phyloP scores from a whole-genome alignment of 768 basidiomycete species.

The Pleurotus cornucopiae region DNA sequence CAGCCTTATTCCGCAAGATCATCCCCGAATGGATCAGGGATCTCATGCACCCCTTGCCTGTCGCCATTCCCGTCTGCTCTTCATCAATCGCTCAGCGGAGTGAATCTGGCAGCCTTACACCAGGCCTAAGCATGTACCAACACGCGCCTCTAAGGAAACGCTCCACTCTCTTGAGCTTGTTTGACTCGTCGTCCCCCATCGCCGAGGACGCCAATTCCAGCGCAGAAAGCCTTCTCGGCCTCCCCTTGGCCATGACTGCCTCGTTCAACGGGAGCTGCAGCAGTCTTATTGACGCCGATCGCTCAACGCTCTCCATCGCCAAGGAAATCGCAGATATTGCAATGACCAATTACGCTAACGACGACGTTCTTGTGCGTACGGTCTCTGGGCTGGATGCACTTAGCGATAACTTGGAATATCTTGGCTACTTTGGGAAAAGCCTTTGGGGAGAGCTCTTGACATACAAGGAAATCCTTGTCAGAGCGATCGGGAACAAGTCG shows the following conservation, averaged over 20 bases:
- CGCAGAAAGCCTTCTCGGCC: slow-evolving; percentile 9
- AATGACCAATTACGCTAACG: slow-evolving; percentile 5
- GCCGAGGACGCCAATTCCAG: slow-evolving; percentile 9
- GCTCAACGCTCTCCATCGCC: slow-evolving; percentile 19
- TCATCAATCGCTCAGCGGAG: neutral
- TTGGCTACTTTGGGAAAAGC: slow-evolving; percentile 27
- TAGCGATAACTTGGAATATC: slow-evolving; percentile 26
- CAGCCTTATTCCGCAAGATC: slow-evolving; percentile 28
- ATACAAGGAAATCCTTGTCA: slow-evolving; percentile 20
- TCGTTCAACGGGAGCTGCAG: slow-evolving; percentile 6
- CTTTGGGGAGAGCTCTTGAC: slow-evolving; percentile 30
- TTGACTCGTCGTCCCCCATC: neutral
- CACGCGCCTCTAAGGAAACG: neutral
- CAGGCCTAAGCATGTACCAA: neutral
- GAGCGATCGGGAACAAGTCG: slow-evolving; percentile 17
- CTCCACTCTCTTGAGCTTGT: neutral
- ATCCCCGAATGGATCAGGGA: slow-evolving; percentile 35
- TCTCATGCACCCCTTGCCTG: slow-evolving; percentile 28
- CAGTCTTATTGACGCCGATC: slow-evolving; percentile 6
- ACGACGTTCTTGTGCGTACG: slow-evolving; percentile 20
- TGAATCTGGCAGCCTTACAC: neutral
- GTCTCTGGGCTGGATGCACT: slow-evolving; percentile 23
- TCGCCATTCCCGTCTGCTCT: neutral
- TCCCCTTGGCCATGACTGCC: slow-evolving; percentile 8
- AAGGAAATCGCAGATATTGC: slow-evolving; percentile 23